Evolutionary conservation across 106 monocot species (phyloP), one percentile per base, ranked within the genome.

Genomic region (Narthecium ossifragum): DNA sequence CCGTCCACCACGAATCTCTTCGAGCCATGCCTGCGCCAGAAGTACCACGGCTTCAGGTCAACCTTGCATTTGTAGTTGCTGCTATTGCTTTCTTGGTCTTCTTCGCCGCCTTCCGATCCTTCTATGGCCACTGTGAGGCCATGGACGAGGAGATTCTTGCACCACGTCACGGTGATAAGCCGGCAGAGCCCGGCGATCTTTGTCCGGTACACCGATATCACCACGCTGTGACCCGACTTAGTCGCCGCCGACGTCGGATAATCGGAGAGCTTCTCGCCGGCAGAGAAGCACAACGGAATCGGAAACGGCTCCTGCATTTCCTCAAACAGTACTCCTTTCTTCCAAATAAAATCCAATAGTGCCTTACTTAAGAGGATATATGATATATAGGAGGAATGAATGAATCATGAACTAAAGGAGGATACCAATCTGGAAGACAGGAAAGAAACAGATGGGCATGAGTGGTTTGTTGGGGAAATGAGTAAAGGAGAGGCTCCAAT

Each of bases 41-140:
- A 86, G 40, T 75, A 51, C 91, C 91, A 92, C 1, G 91, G 83
- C 61, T 74, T 48, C 38, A 90, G 62, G 49, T 92, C 80, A 0
- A 92, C 77, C 71, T 78, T 83, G 76, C 67, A 81, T 21, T 18
- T 50, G 38, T 20, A 6, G 4, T 27, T 3, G 7, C 45, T 28
- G 14, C 26, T 6, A 11, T 37, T 7, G 31, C 51, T 26, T 27
- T 33, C 22, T 12, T 32, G 8, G 41, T 27, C 39, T 34, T 52
- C 22, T 25, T 37, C 32, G 15, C 36, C 64, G 11, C 14, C 1
- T 6, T 53, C 63, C 1, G 69, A 59, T 0, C 61, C 63, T 14
- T 82, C 71, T 7, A 91, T 49, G 46, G 76, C 73, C 26, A 92
- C 64, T 1, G 83, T 71, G 60, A 92, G 75, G 45, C 73, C 67